Conservation (phyloP, 2,329 filamentous ascomycete genomes). For the Talaromyces funiculosus region DNA sequence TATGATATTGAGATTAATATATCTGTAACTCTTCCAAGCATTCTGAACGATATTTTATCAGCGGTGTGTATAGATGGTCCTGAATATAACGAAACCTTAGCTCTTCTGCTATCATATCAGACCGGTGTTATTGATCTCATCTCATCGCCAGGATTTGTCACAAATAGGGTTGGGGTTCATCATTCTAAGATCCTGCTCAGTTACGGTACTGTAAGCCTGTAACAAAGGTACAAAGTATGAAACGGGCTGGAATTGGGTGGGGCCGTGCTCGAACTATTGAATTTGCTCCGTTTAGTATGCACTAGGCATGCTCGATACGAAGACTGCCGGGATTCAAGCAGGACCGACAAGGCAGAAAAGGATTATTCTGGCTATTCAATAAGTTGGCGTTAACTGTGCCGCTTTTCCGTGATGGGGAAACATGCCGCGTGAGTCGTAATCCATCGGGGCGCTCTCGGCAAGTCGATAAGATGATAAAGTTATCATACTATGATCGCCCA, state of each 20-base stretch:
- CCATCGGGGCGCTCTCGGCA: neutral
- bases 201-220: neutral
- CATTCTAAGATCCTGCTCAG: neutral
- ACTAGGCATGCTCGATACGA: neutral
- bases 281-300: neutral
- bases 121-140: neutral
- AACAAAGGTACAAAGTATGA: neutral
- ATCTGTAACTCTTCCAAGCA: neutral
- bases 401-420: neutral
- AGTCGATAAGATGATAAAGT: neutral
- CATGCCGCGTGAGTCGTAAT: neutral
- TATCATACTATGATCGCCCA: constrained; percentile 4
- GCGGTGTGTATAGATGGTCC: neutral
- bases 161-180: neutral
- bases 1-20: neutral
- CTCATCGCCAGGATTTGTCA: too few species aligned
- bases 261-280: constrained; percentile 7
- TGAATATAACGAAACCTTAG: neutral
- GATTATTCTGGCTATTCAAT: neutral
- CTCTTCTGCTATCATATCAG: neutral
- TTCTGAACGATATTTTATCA: too few species aligned
- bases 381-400: neutral
- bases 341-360: neutral
- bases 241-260: neutral
- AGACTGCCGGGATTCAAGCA: neutral